Conservation (phyloP, 164 flowering plant species). For the Dillenia suffruticosa region DNA sequence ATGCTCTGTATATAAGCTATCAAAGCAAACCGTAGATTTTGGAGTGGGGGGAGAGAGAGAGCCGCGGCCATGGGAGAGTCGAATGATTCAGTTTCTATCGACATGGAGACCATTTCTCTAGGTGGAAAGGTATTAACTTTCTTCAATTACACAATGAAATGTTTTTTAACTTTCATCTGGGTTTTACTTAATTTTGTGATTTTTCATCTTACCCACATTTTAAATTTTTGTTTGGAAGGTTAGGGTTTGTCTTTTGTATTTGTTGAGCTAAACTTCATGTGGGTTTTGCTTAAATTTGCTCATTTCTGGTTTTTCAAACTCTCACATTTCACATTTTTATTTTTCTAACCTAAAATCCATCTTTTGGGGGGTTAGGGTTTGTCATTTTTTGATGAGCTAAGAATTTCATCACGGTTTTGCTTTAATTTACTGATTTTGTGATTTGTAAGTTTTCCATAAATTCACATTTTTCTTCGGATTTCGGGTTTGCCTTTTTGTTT, state of each 20-base stretch:
- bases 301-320: too few species aligned
- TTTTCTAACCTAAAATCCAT: background rate
- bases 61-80: slow-evolving; percentile 60
- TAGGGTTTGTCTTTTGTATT: too few species aligned
- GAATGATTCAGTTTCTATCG: slow-evolving; percentile 55
- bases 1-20: too few species aligned
- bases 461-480: background rate
- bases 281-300: too few species aligned
- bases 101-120: slow-evolving; percentile 71
- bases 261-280: too few species aligned
- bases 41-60: slow-evolving; percentile 7
- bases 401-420: background rate
- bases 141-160: background rate
- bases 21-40: too few species aligned
- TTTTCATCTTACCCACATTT: too few species aligned
- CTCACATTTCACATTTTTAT: too few species aligned
- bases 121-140: slow-evolving; percentile 60
- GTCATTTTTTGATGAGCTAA: background rate
- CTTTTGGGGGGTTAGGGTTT: background rate
- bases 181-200: too few species aligned
- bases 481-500: background rate
- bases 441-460: background rate
- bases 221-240: too few species aligned
- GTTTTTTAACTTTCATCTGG: too few species aligned
- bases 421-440: background rate